A percentile compares a stretch with the other conserved stretches of the same genome.
Conservation (phyloP, 1,284 basidiomycete genomes). For the Afroboletus lepidellus region DNA sequence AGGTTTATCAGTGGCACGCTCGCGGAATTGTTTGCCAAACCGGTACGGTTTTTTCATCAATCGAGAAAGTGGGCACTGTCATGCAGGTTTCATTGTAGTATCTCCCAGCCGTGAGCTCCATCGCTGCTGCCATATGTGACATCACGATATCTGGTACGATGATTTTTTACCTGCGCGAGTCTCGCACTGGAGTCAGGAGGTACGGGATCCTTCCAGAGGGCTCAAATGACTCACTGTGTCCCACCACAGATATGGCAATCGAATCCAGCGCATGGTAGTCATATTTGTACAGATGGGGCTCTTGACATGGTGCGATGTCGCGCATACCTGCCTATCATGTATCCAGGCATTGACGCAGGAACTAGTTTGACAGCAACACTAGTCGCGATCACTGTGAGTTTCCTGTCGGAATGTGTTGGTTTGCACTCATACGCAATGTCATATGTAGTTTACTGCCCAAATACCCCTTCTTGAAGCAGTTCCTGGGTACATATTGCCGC, state of each 20-base stretch:
- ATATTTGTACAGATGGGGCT: conserved; percentile 2
- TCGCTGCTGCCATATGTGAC: background rate
- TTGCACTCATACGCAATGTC: too few relatives aligned
- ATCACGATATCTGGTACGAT: conserved; percentile 6
- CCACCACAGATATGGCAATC: conserved; percentile 1
- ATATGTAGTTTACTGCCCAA: background rate
- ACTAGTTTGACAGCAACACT: background rate
- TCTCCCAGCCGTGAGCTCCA: background rate
- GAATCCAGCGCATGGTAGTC: conserved; percentile 5
- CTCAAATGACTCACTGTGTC: background rate
- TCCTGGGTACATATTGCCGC: background rate
- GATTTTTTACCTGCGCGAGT: conserved; percentile 11
- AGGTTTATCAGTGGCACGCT: background rate
- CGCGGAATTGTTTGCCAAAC: too few relatives aligned
- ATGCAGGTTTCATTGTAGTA: background rate
- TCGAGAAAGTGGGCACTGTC: background rate
- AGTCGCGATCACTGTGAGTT: background rate
- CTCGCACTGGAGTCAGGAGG: conserved; percentile 9
- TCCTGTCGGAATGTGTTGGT: background rate
- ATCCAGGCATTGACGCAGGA: background rate
- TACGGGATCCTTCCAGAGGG: background rate
- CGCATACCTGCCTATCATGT: background rate
- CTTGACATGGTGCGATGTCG: background rate
- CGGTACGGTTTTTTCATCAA: background rate
- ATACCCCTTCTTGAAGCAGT: background rate